These are phyloP conservation scores for Alternaria viburni DNA, from an alignment of 2,329 filamentous ascomycete genomes.

Conservation along the genomic window DNA sequence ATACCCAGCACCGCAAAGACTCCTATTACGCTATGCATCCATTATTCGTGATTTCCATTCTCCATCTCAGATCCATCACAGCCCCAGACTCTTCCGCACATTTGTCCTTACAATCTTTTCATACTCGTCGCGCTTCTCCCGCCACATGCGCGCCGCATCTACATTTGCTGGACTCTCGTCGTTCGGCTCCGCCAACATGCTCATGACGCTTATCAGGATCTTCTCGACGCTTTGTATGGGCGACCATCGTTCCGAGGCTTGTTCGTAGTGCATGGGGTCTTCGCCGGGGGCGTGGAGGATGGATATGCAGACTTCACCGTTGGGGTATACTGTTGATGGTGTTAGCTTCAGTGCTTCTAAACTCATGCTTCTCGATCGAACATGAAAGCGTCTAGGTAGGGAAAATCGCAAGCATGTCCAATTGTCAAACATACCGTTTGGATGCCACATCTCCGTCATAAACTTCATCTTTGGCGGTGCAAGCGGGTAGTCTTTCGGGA, in stretches of 20 bases:
- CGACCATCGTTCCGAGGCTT: constrained; percentile 87
- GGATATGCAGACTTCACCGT: constrained; percentile 91
- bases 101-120: constrained; percentile 73
- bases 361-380: background rate
- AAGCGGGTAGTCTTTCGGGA: constrained; percentile 85
- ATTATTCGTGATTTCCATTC: background rate
- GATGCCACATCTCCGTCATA: constrained; percentile 86
- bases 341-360: background rate
- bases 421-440: no score
- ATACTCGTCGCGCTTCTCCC: constrained; percentile 81
- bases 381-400: no score
- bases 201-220: constrained; percentile 90
- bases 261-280: constrained; percentile 93
- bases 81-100: constrained; percentile 46
- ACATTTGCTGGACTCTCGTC: constrained; percentile 95
- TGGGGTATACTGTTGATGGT: constrained; percentile 69
- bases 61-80: constrained; percentile 22
- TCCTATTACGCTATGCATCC: constrained; percentile 21
- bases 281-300: constrained; percentile 96
- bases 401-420: no score
- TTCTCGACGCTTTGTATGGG: constrained; percentile 96
- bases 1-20: background rate
- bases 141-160: constrained; percentile 86
- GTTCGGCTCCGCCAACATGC: constrained; percentile 89
- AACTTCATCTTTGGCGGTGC: constrained; percentile 90